Evolutionary conservation across 2,329 filamentous ascomycete species (phyloP).

Genomic region (Daldinia sp.): DNA sequence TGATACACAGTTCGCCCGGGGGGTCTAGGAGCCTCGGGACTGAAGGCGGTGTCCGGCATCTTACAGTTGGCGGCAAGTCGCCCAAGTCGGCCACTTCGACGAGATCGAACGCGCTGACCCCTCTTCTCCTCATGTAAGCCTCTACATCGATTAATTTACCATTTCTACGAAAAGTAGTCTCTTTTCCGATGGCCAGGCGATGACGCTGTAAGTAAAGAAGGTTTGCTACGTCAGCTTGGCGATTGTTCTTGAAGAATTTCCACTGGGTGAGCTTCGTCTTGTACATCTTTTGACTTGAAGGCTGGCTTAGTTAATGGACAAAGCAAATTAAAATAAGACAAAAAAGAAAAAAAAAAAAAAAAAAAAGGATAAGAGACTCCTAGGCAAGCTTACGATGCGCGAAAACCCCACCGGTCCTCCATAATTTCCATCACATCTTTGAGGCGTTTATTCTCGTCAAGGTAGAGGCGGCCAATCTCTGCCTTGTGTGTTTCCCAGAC

Average conservation of each 20-base stretch:
- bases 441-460: constrained; percentile 49
- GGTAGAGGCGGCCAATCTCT: constrained; percentile 48
- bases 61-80: constrained; percentile 47
- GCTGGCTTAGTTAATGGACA: constrained; percentile 32
- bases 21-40: constrained; percentile 40
- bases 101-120: constrained; percentile 47
- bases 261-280: constrained; percentile 52
- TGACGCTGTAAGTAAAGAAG: constrained; percentile 46
- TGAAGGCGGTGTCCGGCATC: constrained; percentile 46
- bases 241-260: constrained; percentile 53
- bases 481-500: constrained; percentile 45
- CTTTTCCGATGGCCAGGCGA: constrained; percentile 48
- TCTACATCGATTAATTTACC: constrained; percentile 47
- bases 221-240: constrained; percentile 49
- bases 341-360: not conserved
- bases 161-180: constrained; percentile 48
- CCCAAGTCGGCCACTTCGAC: constrained; percentile 44
- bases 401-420: constrained; percentile 45
- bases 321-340: constrained; percentile 14
- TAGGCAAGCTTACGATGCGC: constrained; percentile 46
- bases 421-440: constrained; percentile 51
- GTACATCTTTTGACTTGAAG: constrained; percentile 49
- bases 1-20: constrained; percentile 46
- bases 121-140: constrained; percentile 49
- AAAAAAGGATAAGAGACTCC: not conserved